phyloP scores from a whole-genome alignment of 2,329 filamentous ascomycete species.

The Monilinia laxa region DNA sequence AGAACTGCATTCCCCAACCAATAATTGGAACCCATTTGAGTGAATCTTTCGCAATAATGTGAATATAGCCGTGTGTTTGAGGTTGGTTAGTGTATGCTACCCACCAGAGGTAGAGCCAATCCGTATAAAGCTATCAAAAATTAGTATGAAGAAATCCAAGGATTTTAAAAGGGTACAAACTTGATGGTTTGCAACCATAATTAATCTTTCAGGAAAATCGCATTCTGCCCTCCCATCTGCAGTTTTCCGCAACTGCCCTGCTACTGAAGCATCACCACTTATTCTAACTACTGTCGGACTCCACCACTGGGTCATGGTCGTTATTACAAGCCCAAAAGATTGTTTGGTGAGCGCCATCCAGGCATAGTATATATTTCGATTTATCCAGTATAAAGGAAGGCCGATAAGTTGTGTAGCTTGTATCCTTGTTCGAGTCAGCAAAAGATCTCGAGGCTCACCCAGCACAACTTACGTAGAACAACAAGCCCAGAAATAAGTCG shows the following conservation, averaged over 20 bases:
- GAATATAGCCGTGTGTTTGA: slow-evolving; percentile 79
- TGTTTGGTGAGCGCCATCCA: slow-evolving; percentile 88
- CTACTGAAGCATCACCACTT: slow-evolving; percentile 78
- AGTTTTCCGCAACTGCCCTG: slow-evolving; percentile 69
- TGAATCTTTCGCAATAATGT: slow-evolving; percentile 88
- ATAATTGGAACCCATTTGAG: slow-evolving; percentile 78
- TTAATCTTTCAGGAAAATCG: slow-evolving; percentile 75
- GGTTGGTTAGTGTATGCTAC: slow-evolving; percentile 76
- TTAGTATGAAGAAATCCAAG: slow-evolving; percentile 28
- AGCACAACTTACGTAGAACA: slow-evolving; percentile 37
- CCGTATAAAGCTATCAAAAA: slow-evolving; percentile 67
- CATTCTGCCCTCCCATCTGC: slow-evolving; percentile 73
- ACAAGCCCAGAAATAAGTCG: slow-evolving; percentile 36
- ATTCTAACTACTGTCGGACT: slow-evolving; percentile 80
- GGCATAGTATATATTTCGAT: slow-evolving; percentile 75
- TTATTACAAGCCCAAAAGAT: slow-evolving; percentile 75
- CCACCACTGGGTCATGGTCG: slow-evolving; percentile 82
- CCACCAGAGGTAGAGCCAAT: slow-evolving; percentile 95
- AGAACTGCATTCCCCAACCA: slow-evolving; percentile 80
- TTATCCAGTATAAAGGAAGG: slow-evolving; percentile 70
- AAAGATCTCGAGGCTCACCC: neutral
- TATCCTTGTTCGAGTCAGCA: slow-evolving; percentile 50
- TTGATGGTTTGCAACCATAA: slow-evolving; percentile 87
- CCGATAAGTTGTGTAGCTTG: slow-evolving; percentile 74
- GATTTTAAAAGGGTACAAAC: slow-evolving; percentile 41